Conservation (phyloP, 2,329 filamentous ascomycete species). For the Zopfia rhizophila region DNA sequence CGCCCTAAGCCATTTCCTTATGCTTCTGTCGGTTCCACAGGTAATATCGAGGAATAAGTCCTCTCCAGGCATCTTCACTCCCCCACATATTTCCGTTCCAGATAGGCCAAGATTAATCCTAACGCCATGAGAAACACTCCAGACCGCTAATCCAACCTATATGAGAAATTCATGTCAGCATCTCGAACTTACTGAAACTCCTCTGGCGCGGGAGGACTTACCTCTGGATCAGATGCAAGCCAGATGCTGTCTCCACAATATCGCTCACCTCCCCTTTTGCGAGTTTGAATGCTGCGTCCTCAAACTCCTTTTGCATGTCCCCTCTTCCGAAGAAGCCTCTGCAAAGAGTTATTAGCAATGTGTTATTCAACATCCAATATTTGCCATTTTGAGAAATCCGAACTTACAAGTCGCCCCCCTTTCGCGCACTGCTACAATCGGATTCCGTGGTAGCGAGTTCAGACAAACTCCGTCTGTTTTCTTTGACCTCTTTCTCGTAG, state of each 20-base stretch:
- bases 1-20: too few species aligned
- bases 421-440: constrained; percentile 94
- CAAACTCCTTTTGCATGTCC: constrained; percentile 99
- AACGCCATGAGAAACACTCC: too few species aligned
- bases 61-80: too few species aligned
- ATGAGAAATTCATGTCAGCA: neutral
- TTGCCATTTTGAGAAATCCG: neutral
- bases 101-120: neutral
- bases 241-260: constrained; percentile 91
- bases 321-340: constrained; percentile 91
- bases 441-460: constrained; percentile 90
- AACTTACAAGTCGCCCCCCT: constrained; percentile 85
- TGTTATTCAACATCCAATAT: neutral
- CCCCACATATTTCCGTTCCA: too few species aligned
- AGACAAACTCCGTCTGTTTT: constrained; percentile 74
- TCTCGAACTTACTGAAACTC: constrained; percentile 28
- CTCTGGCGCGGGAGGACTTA: too few species aligned
- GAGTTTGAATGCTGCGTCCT: constrained; percentile 92
- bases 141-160: constrained; percentile 3
- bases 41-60: too few species aligned
- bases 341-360: constrained; percentile 21
- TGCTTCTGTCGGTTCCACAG: too few species aligned
- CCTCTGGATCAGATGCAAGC: constrained; percentile 96
- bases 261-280: constrained; percentile 86
- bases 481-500: constrained; percentile 80